Conservation (phyloP, 306 rosid species). For the Ormosia semicastrata region DNA sequence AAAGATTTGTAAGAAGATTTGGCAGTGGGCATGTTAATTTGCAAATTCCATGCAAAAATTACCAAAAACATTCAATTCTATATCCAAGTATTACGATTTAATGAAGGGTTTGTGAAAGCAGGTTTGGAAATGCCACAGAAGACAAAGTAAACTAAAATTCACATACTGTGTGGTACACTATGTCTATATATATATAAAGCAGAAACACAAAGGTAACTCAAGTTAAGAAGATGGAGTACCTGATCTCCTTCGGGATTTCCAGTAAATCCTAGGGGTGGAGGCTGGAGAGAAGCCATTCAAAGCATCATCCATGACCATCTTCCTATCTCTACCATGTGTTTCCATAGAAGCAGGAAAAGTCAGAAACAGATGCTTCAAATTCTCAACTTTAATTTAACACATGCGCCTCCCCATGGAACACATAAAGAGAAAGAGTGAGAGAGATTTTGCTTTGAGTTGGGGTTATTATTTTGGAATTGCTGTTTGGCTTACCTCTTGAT, state of each 20-base stretch:
- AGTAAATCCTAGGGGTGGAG: constrained; percentile 62
- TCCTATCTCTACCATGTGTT: constrained; percentile 16
- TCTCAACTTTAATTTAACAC: not conserved
- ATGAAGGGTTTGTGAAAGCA: not conserved
- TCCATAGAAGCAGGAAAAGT: constrained; percentile 40
- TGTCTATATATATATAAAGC: not conserved
- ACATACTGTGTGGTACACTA: not conserved
- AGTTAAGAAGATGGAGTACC: constrained; percentile 36
- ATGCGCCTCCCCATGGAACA: not conserved
- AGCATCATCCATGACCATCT: constrained; percentile 47
- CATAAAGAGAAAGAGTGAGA: constrained; percentile 6
- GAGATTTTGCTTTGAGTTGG: not conserved
- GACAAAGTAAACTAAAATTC: not conserved
- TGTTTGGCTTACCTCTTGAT: constrained; percentile 22
- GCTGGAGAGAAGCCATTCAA: constrained; percentile 71
- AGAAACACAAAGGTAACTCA: not conserved
- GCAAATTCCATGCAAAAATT: constrained; percentile 2
- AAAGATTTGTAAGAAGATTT: not conserved
- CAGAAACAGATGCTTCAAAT: not conserved
- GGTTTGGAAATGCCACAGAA: not conserved
- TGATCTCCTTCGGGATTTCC: constrained; percentile 92
- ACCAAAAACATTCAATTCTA: not conserved
- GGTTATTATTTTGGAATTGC: not conserved
- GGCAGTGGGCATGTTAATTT: not conserved
- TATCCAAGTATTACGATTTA: not conserved